Conservation (phyloP, 129 eudicot species). For the Tagetes erecta region DNA sequence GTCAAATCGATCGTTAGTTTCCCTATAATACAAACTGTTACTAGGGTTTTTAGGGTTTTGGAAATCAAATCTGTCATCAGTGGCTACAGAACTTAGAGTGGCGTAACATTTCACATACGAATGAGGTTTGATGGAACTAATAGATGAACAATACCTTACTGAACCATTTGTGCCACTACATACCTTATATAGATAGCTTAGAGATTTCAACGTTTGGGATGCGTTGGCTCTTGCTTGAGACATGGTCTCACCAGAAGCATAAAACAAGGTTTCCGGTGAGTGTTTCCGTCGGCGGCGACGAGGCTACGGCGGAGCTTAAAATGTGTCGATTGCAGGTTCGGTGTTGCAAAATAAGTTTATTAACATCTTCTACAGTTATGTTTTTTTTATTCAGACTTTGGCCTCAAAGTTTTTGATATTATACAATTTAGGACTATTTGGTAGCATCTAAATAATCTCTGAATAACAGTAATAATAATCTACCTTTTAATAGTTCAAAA, state of each 20-base stretch:
- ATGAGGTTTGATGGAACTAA: background rate
- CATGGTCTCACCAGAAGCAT: background rate
- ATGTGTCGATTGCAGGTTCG: background rate
- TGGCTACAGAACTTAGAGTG: background rate
- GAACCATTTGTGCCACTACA: background rate
- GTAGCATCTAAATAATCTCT: no score
- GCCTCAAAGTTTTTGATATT: no score
- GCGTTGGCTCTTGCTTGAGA: conserved; percentile 22
- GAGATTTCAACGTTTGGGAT: conserved; percentile 10
- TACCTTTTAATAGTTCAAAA: no score
- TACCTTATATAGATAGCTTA: conserved; percentile 13
- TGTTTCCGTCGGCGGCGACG: conserved; percentile 12
- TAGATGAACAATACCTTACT: conserved; percentile 1
- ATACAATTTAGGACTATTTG: no score
- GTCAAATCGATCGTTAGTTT: background rate
- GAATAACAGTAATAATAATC: no score
- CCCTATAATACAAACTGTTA: background rate
- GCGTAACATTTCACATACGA: background rate
- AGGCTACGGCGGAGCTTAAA: background rate
- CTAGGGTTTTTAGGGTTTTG: background rate
- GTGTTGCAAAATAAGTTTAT: background rate
- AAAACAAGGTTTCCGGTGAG: background rate
- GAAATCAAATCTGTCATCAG: conserved; percentile 19
- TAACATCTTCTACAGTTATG: no score
- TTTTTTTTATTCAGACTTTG: no score